Evolutionary conservation across 306 rosid species (phyloP).

Genomic region (Prunus salicina): DNA sequence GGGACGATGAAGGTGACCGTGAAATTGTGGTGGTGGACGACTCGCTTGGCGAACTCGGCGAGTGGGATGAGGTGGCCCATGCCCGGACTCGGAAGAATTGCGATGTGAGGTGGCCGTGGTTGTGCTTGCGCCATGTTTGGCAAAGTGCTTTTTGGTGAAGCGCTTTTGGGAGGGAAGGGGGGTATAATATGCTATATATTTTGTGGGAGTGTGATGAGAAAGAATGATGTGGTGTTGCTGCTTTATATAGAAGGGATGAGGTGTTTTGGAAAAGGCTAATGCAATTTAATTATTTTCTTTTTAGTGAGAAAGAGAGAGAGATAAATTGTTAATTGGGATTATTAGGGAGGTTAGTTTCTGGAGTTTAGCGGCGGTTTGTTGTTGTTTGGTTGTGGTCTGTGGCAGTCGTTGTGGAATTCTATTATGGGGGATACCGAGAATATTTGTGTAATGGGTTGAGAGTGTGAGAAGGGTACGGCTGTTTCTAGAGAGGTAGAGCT

Average conservation of each 20-base stretch:
- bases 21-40: slow-evolving; percentile 33
- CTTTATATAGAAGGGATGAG: not conserved
- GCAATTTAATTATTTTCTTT: not conserved
- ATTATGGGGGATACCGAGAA: not conserved
- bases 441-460: not conserved
- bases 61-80: slow-evolving; percentile 92
- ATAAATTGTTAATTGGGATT: not conserved
- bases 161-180: not conserved
- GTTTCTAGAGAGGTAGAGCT: not conserved
- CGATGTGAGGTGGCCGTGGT: slow-evolving; percentile 31
- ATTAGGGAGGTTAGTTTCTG: not conserved
- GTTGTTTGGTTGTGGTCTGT: not conserved
- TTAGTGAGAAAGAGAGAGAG: not conserved
- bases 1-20: slow-evolving; percentile 56
- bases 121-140: slow-evolving; percentile 31
- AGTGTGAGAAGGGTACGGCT: not conserved
- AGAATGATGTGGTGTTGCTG: not conserved
- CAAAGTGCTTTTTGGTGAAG: not conserved
- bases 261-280: not conserved
- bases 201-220: not conserved
- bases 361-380: not conserved
- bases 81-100: slow-evolving; percentile 61
- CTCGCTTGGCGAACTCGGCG: slow-evolving; percentile 57
- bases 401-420: not conserved
- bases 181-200: not conserved